Evolutionary conservation across 768 basidiomycete species (phyloP).

Genomic region (Glaciozyma antarctica): DNA sequence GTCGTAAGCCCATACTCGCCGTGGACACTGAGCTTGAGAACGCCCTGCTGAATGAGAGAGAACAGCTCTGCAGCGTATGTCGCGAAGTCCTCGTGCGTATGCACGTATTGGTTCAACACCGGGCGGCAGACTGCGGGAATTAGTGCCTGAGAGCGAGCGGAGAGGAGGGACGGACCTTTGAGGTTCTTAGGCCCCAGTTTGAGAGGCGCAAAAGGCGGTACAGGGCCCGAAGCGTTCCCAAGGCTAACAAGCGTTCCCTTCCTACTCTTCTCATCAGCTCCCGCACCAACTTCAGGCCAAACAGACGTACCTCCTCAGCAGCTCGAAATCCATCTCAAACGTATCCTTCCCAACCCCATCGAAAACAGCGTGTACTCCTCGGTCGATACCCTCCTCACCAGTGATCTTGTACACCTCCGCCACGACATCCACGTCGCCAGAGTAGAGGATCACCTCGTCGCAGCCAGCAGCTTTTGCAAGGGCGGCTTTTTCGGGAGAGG

Average conservation of each 20-base stretch:
- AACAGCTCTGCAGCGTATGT: constrained; percentile 61
- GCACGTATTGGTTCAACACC: constrained; percentile 61
- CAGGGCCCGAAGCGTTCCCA: constrained; percentile 83
- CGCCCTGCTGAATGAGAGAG: constrained; percentile 51
- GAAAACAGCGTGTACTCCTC: constrained; percentile 62
- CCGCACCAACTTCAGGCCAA: constrained; percentile 38
- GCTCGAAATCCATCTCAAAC: constrained; percentile 45
- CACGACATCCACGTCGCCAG: constrained; percentile 54
- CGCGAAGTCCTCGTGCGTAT: constrained; percentile 60
- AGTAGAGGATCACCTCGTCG: constrained; percentile 76
- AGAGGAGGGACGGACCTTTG: constrained; percentile 42
- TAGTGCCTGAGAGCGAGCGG: background rate
- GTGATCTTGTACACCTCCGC: constrained; percentile 42
- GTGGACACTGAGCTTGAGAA: constrained; percentile 57
- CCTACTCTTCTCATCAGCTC: constrained; percentile 53
- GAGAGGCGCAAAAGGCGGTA: constrained; percentile 62
- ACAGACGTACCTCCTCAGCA: constrained; percentile 17
- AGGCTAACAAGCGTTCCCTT: constrained; percentile 85
- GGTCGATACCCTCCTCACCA: constrained; percentile 36
- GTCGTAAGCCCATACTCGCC: constrained; percentile 70
- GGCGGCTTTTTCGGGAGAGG: constrained; percentile 69
- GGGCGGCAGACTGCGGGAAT: constrained; percentile 29
- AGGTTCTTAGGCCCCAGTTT: constrained; percentile 73
- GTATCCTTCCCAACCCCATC: constrained; percentile 98
- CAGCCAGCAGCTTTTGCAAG: constrained; percentile 71